Conservation (phyloP, 768 basidiomycete species). For the Stropharia rugosoannulata region DNA sequence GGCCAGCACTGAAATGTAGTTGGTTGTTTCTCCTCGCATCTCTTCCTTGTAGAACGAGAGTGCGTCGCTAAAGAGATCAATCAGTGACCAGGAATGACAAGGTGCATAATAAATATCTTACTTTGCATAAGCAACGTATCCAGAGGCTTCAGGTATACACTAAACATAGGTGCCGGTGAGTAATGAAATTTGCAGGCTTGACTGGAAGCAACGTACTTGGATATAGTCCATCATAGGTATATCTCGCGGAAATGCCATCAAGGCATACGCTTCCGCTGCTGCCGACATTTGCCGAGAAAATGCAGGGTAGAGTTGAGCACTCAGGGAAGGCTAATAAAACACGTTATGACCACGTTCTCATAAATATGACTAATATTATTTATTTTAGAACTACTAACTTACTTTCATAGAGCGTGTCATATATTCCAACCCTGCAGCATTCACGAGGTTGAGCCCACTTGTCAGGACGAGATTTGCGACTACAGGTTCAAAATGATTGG, state of each 20-base stretch:
- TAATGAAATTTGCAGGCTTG: background rate
- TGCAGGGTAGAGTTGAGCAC: conserved; percentile 18
- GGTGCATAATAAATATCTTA: background rate
- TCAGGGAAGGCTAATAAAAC: conserved; percentile 4
- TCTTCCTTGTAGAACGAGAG: conserved; percentile 44
- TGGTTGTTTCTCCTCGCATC: conserved; percentile 28
- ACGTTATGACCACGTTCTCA: background rate
- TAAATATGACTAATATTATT: no score
- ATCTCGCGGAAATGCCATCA: conserved; percentile 33
- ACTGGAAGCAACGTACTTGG: background rate
- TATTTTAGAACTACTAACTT: no score
- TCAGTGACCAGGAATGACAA: background rate
- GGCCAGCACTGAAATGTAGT: conserved; percentile 32
- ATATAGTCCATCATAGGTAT: conserved; percentile 29
- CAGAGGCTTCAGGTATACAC: background rate
- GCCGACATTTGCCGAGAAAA: conserved; percentile 29
- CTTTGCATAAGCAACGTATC: background rate
- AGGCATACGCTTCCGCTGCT: conserved; percentile 28
- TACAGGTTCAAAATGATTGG: background rate
- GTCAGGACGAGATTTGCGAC: background rate
- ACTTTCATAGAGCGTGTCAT: conserved; percentile 12
- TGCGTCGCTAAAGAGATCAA: conserved; percentile 27
- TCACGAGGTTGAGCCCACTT: background rate
- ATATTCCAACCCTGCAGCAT: conserved; percentile 16
- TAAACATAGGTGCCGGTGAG: background rate